These are phyloP conservation scores for Oryza longistaminata DNA, from an alignment of 176 grass and related monocot species.

Conservation along the genomic window DNA sequence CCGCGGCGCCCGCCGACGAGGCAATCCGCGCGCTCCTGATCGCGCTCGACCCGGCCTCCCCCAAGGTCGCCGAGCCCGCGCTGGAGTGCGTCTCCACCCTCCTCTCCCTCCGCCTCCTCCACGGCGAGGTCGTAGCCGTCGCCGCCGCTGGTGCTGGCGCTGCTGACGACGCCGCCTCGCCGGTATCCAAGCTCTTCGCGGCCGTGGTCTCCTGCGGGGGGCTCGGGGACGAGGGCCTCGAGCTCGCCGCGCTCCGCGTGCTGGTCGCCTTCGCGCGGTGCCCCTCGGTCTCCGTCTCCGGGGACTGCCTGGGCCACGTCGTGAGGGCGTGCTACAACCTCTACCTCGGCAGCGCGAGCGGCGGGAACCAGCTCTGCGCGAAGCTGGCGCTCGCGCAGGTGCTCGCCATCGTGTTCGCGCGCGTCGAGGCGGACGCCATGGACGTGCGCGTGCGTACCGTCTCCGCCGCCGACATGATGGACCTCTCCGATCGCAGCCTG, in stretches of 20 bases:
- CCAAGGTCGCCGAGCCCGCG: constrained; percentile 76
- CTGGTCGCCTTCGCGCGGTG: constrained; percentile 76
- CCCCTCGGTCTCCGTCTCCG: constrained; percentile 52
- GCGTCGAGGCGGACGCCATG: constrained; percentile 62
- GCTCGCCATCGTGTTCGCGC: constrained; percentile 60
- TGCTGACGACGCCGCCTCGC: neutral
- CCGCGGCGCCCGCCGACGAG: constrained; percentile 43
- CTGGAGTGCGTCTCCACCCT: constrained; percentile 76
- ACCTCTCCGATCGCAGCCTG: constrained; percentile 90
- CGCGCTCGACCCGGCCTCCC: constrained; percentile 65
- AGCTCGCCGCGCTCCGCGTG: constrained; percentile 72
- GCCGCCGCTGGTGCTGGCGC: constrained; percentile 37
- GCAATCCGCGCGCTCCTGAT: constrained; percentile 60
- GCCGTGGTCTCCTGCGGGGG: constrained; percentile 49
- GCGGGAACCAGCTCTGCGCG: constrained; percentile 80
- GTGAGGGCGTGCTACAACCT: constrained; percentile 87
- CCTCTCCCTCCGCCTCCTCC: constrained; percentile 63
- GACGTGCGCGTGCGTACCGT: constrained; percentile 63
- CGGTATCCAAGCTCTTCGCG: constrained; percentile 56
- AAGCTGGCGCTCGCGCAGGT: constrained; percentile 97
- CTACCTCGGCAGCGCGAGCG: constrained; percentile 83
- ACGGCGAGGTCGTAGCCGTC: constrained; percentile 59
- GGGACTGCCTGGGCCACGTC: constrained; percentile 72
- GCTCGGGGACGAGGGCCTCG: constrained; percentile 68
- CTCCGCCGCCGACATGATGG: constrained; percentile 90